Base-by-base conservation (phyloP, 306 rosid species). In the Sesbania bispinosa region DNA sequence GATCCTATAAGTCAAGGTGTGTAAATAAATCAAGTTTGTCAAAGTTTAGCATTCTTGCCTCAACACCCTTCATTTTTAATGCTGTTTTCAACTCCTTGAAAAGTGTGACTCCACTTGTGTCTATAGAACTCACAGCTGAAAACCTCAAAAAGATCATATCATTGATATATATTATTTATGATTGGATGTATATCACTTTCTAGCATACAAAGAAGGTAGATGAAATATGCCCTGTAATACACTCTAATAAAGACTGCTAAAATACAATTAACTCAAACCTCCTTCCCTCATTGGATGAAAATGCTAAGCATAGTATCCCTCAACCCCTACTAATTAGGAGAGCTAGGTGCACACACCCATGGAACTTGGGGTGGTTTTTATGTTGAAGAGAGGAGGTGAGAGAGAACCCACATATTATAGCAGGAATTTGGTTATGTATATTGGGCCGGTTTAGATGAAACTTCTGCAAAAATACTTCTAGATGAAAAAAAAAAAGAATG, bases 51-150 rank as follows among this genome's bases (percentile, higher is more conserved):
- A 21, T 46, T 67, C 85, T 84, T 81, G 62, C 99, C 95, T 85
- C 86, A 47, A 79, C 67, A 6, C 85, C 83, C 74, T 84, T 91
- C 50, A 80, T 80, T 78, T 71, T 69, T 81, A 90, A 41, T 62
- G 86, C 29, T 45, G 63, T 69, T 72, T 81, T 89, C 66, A 94
- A 75, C 39, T 86, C 96, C 74, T 70, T 79, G 74, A 90, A 81
- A 54, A 94, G 89, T 43, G 86, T 39, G 19, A 90, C 92, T 23
- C 97, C 98, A 9, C 97, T 94, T 42, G 97, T 90, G 85, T 94
- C 99, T 69, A 94, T 84, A 50, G 74, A 64, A 74, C 92, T 86
- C 72, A 94, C 99, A 59, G 95, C 99, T 94, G 89, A 76, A 72
- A 83, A 58, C 39, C 30, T 1, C 68, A 58, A 45, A 58, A 45